Evolutionary conservation across 768 basidiomycete species (phyloP).

Genomic region (Mycena chlorophos): DNA sequence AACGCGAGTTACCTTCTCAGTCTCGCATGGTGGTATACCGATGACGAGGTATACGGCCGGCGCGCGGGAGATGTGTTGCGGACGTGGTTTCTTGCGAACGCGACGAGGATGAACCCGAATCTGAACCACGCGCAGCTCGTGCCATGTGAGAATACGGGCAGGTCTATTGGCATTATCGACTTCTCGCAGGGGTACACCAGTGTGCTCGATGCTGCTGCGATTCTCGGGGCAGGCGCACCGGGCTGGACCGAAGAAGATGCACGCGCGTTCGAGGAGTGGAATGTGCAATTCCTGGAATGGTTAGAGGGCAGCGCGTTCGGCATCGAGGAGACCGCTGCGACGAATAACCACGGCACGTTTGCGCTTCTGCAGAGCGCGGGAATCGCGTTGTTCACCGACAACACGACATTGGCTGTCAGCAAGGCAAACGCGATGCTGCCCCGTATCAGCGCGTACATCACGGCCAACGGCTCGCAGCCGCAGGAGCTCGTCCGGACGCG

Average conservation of each 20-base stretch:
- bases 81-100: constrained; percentile 42
- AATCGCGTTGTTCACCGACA: constrained; percentile 12
- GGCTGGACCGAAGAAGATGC: constrained; percentile 10
- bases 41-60: constrained; percentile 32
- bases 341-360: constrained; percentile 20
- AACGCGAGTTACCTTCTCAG: constrained; percentile 41
- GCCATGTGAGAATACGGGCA: constrained; percentile 13
- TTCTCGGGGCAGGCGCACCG: constrained; percentile 15
- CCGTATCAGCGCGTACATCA: constrained; percentile 10
- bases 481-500: constrained; percentile 16
- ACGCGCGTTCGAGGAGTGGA: constrained; percentile 12
- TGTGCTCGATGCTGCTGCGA: constrained; percentile 15
- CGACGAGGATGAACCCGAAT: constrained; percentile 44
- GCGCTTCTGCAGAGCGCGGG: constrained; percentile 17
- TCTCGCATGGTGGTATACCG: constrained; percentile 40
- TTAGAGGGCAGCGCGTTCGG: constrained; percentile 14
- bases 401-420: not conserved
- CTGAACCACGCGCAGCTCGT: constrained; percentile 38
- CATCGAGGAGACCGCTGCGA: constrained; percentile 5
- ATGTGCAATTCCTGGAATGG: constrained; percentile 13
- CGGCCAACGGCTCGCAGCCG: constrained; percentile 13
- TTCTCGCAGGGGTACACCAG: constrained; percentile 14
- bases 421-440: constrained; percentile 4
- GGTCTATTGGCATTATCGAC: constrained; percentile 16
- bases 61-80: constrained; percentile 34